Evolutionary conservation across 345 rosid species (phyloP).

Genomic region (Psidium friedrichsthalianum): DNA sequence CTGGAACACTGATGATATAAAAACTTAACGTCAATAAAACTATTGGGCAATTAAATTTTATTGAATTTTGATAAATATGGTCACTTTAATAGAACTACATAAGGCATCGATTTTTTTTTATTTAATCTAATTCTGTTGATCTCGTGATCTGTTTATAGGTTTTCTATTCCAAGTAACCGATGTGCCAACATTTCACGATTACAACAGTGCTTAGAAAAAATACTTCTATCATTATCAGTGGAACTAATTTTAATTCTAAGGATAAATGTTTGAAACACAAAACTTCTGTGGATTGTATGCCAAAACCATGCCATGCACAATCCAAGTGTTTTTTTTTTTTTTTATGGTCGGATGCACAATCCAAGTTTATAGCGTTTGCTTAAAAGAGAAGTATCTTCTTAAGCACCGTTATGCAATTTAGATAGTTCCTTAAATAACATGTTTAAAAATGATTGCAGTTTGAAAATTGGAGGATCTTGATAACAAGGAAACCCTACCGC

Average conservation of each 20-base stretch:
- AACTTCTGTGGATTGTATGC: neutral
- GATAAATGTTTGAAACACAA: neutral
- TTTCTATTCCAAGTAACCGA: neutral
- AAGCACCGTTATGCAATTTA: neutral
- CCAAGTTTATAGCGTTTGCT: neutral
- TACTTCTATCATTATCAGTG: fast-evolving
- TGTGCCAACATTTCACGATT: neutral
- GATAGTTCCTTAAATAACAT: neutral
- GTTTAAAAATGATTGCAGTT: neutral
- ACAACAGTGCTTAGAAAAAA: neutral
- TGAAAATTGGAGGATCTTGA: neutral
- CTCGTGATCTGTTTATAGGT: too few species aligned
- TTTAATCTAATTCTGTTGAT: neutral
- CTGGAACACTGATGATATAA: neutral
- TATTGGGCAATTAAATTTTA: neutral
- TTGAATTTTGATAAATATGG: neutral
- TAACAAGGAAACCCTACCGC: neutral
- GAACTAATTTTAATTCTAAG: neutral
- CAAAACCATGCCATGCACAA: neutral
- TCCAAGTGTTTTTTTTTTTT: neutral
- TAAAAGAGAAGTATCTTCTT: neutral
- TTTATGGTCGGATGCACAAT: neutral
- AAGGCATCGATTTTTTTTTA: neutral
- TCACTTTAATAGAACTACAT: neutral
- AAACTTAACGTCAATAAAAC: fast-evolving